phyloP scores from a whole-genome alignment of 2,329 filamentous ascomycete genomes.

The Neofusicoccum parvum region DNA sequence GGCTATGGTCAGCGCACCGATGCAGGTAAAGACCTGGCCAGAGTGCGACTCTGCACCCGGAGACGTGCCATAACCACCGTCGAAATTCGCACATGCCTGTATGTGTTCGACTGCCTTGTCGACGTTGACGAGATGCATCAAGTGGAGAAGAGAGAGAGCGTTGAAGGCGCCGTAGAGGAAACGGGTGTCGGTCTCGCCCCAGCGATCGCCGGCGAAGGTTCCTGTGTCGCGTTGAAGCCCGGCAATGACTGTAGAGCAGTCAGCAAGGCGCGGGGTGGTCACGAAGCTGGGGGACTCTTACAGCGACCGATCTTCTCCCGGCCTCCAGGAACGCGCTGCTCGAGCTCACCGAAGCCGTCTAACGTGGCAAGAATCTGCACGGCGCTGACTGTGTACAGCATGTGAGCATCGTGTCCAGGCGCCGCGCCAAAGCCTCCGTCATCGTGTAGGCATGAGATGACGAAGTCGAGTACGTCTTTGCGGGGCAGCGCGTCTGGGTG shows the following conservation, averaged over 20 bases:
- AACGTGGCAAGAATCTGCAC: slow-evolving; percentile 89
- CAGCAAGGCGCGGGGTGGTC: slow-evolving; percentile 26
- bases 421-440: slow-evolving; percentile 92
- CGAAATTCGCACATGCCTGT: slow-evolving; percentile 83
- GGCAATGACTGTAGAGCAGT: slow-evolving; percentile 66
- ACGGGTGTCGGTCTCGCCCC: slow-evolving; percentile 93
- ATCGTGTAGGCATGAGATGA: slow-evolving; percentile 90
- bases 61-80: slow-evolving; percentile 87
- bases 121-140: slow-evolving; percentile 74
- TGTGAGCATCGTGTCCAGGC: slow-evolving; percentile 91
- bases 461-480: slow-evolving; percentile 81
- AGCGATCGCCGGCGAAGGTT: slow-evolving; percentile 91
- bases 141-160: slow-evolving; percentile 78
- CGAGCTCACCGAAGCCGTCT: slow-evolving; percentile 81
- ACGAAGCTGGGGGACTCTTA: slow-evolving; percentile 51
- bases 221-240: slow-evolving; percentile 76
- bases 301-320: slow-evolving; percentile 77
- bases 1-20: slow-evolving; percentile 83
- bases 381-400: slow-evolving; percentile 93
- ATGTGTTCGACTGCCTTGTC: slow-evolving; percentile 79
- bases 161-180: slow-evolving; percentile 92
- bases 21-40: slow-evolving; percentile 93
- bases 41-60: slow-evolving; percentile 94
- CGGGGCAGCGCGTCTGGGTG: slow-evolving; percentile 80
- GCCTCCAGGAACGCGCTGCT: slow-evolving; percentile 66